Conservation (phyloP, 768 basidiomycete genomes). For the Gyrodon lividus region DNA sequence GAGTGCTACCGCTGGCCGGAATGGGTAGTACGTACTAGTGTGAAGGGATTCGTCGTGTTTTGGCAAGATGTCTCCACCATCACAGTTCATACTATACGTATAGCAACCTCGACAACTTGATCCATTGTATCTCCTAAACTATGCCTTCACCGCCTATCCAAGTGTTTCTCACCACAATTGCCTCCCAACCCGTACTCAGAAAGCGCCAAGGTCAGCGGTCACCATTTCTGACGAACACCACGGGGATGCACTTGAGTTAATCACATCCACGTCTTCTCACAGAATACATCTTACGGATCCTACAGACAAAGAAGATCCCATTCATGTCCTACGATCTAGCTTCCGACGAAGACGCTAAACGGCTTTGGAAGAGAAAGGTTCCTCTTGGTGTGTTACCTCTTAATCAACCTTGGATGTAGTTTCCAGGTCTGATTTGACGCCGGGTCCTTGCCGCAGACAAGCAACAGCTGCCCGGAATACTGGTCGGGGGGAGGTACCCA, state of each 20-base stretch:
- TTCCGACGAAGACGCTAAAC: slow-evolving; percentile 78
- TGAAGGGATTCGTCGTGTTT: not conserved
- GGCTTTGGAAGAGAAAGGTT: slow-evolving; percentile 78
- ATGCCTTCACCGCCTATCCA: slow-evolving; percentile 86
- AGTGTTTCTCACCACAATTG: slow-evolving; percentile 83
- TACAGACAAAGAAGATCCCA: slow-evolving; percentile 84
- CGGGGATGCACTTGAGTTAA: no score
- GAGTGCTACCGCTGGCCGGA: not conserved
- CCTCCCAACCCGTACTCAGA: slow-evolving; percentile 72
- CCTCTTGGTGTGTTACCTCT: slow-evolving; percentile 52
- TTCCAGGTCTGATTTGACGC: slow-evolving; percentile 1
- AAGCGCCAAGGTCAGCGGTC: slow-evolving; percentile 67
- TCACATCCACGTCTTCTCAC: slow-evolving; percentile 1
- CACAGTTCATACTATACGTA: not conserved
- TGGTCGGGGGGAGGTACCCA: slow-evolving; percentile 72
- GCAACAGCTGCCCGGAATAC: slow-evolving; percentile 80
- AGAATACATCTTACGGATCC: slow-evolving; percentile 81
- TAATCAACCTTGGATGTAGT: not conserved
- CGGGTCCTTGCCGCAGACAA: slow-evolving; percentile 50
- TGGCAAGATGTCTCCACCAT: not conserved
- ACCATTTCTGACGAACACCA: not conserved
- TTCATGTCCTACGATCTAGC: slow-evolving; percentile 84
- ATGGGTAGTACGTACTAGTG: not conserved
- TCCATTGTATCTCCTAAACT: slow-evolving; percentile 7
- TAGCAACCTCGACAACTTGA: not conserved